Conservation (phyloP, 2,329 filamentous ascomycete species). For the Blastomyces emzantsi region DNA sequence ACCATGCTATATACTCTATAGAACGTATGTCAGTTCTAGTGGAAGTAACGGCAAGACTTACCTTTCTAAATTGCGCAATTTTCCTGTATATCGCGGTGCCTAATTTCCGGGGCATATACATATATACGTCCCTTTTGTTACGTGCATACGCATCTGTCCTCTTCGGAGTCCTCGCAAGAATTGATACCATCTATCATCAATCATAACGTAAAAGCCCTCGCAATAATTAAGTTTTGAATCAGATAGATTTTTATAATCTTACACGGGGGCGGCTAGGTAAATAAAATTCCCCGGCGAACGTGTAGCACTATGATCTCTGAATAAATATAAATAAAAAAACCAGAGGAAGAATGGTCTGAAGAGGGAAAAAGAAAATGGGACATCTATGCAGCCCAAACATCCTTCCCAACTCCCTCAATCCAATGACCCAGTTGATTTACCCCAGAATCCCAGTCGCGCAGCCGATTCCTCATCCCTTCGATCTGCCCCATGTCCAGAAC, state of each 20-base stretch:
- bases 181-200: background rate
- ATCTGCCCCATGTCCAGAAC: conserved; percentile 95
- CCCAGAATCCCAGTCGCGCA: conserved; percentile 92
- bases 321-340: background rate
- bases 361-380: background rate
- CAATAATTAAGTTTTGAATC: background rate
- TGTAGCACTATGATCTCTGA: background rate
- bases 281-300: background rate
- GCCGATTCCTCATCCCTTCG: conserved; percentile 74
- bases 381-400: conserved; percentile 79
- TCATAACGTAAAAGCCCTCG: background rate
- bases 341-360: background rate
- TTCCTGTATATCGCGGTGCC: background rate
- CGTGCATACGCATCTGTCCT: background rate
- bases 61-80: background rate
- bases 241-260: conserved; percentile 2
- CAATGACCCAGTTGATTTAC: conserved; percentile 95
- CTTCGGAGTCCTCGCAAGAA: background rate
- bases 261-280: background rate
- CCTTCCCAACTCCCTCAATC: conserved; percentile 89
- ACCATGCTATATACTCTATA: background rate
- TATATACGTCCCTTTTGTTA: background rate
- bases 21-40: background rate
- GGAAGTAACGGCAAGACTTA: background rate
- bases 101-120: background rate